Evolutionary conservation across 768 basidiomycete species (phyloP), one percentile per base, ranked within the genome.

Genomic region (Sarcodon sp.): DNA sequence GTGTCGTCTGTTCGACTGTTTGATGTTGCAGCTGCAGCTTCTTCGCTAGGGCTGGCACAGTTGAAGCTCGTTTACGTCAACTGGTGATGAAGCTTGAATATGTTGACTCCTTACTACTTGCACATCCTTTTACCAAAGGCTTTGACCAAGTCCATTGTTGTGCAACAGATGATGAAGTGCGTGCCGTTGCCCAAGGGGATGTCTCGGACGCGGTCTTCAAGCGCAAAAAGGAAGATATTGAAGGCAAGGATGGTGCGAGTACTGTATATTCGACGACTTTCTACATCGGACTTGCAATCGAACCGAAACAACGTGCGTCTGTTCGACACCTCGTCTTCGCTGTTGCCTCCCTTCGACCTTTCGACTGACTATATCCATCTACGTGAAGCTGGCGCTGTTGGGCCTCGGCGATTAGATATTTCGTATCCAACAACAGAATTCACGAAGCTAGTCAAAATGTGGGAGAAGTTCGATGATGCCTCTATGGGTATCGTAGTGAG

Each of bases 11-110:
- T 4, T 37, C 37, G 39, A 31, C 10, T 16, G 27, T 48, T 15
- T 21, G 27, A 32, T 39, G 31, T 35, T 15, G 37, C 45, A 45
- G 11, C 9, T 48, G n/a, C 46, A 18, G 32, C 39, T 18, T 15
- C 32, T 8, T 50, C 31, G 45, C 0, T 44, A 84, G 83, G 81
- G 67, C 91, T n/a, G 94, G 94, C 39, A 97, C 93, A n/a, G 96
- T 99, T 31, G 94, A 99, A 68, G 97, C 96, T 16, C 79, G 87
- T 57, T 75, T 98, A 69, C 82, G 96, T 39, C 92, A 92, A 63
- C 75, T 99, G 31, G 92, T 99, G 48, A 93, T 94, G 83, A 96
- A 96, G 68, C 80, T 99, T 47, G 94, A 98, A 70, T 88, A 83
- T 56, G 90, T 92, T 56, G 96, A 97, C 52, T 83, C 88, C 49